Percentiles rank a stretch among this genome's conserved stretches.
Conservation (phyloP, 2,329 filamentous ascomycete species). For the Aureobasidium sp. region DNA sequence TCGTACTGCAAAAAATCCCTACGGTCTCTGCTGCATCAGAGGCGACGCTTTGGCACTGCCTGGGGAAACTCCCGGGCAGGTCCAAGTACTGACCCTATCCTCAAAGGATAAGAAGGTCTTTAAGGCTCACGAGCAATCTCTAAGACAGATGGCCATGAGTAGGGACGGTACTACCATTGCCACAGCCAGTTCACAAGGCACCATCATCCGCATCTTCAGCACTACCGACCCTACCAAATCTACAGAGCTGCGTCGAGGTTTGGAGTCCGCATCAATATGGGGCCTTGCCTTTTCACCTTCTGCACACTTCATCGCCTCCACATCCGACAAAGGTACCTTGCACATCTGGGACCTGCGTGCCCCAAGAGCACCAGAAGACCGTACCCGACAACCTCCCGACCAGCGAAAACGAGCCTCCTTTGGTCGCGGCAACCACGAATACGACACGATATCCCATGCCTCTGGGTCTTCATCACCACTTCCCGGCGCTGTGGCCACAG, state of each 20-base stretch:
- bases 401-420: slow-evolving; percentile 17
- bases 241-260: slow-evolving; percentile 77
- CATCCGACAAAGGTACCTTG: slow-evolving; percentile 91
- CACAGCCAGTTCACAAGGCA: slow-evolving; percentile 86
- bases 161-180: slow-evolving; percentile 74
- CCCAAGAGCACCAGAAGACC: slow-evolving; percentile 33
- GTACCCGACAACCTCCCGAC: slow-evolving; percentile 22
- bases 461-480: slow-evolving; percentile 16
- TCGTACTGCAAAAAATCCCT: slow-evolving; percentile 77
- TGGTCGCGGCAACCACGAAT: slow-evolving; percentile 2
- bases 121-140: slow-evolving; percentile 72
- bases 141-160: slow-evolving; percentile 75
- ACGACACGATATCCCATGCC: slow-evolving; percentile 14
- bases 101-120: slow-evolving; percentile 87
- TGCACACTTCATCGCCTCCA: slow-evolving; percentile 74
- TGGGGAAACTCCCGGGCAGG: slow-evolving; percentile 78
- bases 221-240: slow-evolving; percentile 74
- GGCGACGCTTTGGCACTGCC: slow-evolving; percentile 72
- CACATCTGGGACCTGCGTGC: slow-evolving; percentile 85
- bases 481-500: slow-evolving; percentile 18
- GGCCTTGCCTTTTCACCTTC: slow-evolving; percentile 82
- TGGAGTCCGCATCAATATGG: slow-evolving; percentile 82
- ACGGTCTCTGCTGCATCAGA: slow-evolving; percentile 73
- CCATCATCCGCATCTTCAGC: slow-evolving; percentile 77
- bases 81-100: slow-evolving; percentile 74